These are phyloP conservation scores for Rhypophila decipiens DNA, from an alignment of 495 filamentous ascomycete genomes.

Conservation along the genomic window DNA sequence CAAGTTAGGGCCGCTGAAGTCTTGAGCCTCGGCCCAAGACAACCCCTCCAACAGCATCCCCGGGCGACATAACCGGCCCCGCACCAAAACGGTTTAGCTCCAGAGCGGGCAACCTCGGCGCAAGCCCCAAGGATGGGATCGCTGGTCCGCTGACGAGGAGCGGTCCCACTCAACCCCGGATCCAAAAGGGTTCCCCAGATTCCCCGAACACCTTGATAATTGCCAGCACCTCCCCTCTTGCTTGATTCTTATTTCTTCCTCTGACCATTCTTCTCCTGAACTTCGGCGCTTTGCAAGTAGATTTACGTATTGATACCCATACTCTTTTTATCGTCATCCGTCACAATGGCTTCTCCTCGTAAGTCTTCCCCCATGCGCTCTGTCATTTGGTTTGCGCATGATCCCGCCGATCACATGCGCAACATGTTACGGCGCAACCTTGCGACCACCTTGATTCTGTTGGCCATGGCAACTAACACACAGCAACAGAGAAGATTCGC, in stretches of 20 bases:
- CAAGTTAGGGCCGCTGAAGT: too few species aligned
- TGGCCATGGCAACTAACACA: neutral
- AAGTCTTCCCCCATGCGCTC: constrained; percentile 29
- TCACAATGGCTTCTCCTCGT: constrained; percentile 78
- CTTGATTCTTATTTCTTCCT: constrained; percentile 8
- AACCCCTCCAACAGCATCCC: too few species aligned
- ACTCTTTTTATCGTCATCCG: constrained; percentile 5
- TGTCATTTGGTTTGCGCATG: too few species aligned
- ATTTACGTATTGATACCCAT: constrained; percentile 9
- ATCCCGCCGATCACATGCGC: too few species aligned
- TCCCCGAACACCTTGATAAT: constrained; percentile 5
- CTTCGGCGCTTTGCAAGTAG: neutral
- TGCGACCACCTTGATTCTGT: neutral
- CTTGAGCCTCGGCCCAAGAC: neutral
- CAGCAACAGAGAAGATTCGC: constrained; percentile 65
- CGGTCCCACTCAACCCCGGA: neutral
- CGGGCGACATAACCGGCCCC: too few species aligned
- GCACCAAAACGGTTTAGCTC: constrained; percentile 8
- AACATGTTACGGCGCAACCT: too few species aligned
- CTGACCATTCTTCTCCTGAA: neutral
- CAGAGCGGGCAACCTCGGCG: constrained; percentile 9
- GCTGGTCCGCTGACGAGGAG: neutral
- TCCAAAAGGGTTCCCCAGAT: neutral
- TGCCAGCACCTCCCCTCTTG: constrained; percentile 6
- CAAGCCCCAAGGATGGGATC: constrained; percentile 8